phyloP scores from a whole-genome alignment of 2,329 filamentous ascomycete genomes.

The Ascocoryne sarcoides region DNA sequence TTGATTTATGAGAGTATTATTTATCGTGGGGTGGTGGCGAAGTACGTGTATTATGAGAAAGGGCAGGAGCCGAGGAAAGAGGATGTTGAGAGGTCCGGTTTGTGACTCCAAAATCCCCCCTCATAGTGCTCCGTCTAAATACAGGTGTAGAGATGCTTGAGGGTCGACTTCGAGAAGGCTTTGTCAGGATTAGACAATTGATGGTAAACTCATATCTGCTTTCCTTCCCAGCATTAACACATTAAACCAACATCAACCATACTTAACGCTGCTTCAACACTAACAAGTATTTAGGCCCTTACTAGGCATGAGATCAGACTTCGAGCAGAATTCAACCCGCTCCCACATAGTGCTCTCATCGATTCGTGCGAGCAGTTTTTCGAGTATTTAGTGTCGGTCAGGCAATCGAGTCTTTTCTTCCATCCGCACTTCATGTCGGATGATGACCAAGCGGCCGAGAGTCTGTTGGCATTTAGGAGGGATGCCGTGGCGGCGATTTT shows the following conservation, averaged over 20 bases:
- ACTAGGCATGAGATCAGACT: slow-evolving; percentile 52
- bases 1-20: slow-evolving; percentile 49
- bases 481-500: slow-evolving; percentile 50
- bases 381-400: slow-evolving; percentile 48
- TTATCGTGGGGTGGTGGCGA: slow-evolving; percentile 44
- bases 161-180: slow-evolving; percentile 50
- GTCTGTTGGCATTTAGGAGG: slow-evolving; percentile 41
- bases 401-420: slow-evolving; percentile 50
- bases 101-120: background rate
- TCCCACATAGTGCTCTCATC: slow-evolving; percentile 47
- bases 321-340: slow-evolving; percentile 46
- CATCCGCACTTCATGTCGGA: slow-evolving; percentile 44
- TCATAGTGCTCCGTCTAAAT: slow-evolving; percentile 5
- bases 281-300: too few species aligned
- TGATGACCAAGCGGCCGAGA: slow-evolving; percentile 40
- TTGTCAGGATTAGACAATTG: slow-evolving; percentile 48
- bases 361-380: slow-evolving; percentile 49
- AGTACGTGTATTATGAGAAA: slow-evolving; percentile 50
- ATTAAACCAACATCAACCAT: too few species aligned
- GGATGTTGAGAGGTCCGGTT: slow-evolving; percentile 40
- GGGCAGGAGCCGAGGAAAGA: slow-evolving; percentile 42
- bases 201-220: slow-evolving; percentile 25
- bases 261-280: too few species aligned
- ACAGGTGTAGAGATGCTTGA: slow-evolving; percentile 43
- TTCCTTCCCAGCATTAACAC: background rate